Conservation (phyloP, 2,329 filamentous ascomycete species). For the Diplodia seriata region DNA sequence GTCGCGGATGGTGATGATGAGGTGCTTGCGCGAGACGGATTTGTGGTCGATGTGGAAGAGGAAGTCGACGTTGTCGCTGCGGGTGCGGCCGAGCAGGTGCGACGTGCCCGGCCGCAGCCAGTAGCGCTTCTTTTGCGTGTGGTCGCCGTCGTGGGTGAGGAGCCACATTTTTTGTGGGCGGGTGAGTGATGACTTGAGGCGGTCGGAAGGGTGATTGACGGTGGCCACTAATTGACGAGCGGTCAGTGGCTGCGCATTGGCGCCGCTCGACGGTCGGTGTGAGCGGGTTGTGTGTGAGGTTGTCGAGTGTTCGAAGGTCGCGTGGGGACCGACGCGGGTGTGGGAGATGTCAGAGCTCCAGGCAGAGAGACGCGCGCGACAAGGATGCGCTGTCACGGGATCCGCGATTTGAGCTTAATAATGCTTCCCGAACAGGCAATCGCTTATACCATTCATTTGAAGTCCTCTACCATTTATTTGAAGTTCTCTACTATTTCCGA, state of each 20-base stretch:
- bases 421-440: slow-evolving; percentile 7
- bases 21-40: slow-evolving; percentile 86
- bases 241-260: neutral
- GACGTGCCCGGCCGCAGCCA: slow-evolving; percentile 87
- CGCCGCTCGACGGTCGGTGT: neutral
- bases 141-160: slow-evolving; percentile 61
- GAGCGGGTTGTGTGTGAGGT: neutral
- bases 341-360: slow-evolving; percentile 8
- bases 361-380: slow-evolving; percentile 21
- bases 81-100: slow-evolving; percentile 84
- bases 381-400: slow-evolving; percentile 24
- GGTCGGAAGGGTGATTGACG: neutral
- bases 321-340: neutral
- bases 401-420: neutral
- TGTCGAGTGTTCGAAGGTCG: neutral
- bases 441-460: neutral
- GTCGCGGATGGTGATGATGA: slow-evolving; percentile 74
- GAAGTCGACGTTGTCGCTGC: slow-evolving; percentile 40
- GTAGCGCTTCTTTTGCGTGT: slow-evolving; percentile 69
- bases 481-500: neutral
- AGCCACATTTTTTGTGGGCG: slow-evolving; percentile 55
- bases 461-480: neutral
- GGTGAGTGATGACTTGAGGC: neutral
- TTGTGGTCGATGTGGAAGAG: slow-evolving; percentile 71
- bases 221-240: neutral